Evolutionary conservation across 2,329 filamentous ascomycete genomes (phyloP), one percentile per base, ranked within the genome.

Genomic region (Myrmaecium sp.): DNA sequence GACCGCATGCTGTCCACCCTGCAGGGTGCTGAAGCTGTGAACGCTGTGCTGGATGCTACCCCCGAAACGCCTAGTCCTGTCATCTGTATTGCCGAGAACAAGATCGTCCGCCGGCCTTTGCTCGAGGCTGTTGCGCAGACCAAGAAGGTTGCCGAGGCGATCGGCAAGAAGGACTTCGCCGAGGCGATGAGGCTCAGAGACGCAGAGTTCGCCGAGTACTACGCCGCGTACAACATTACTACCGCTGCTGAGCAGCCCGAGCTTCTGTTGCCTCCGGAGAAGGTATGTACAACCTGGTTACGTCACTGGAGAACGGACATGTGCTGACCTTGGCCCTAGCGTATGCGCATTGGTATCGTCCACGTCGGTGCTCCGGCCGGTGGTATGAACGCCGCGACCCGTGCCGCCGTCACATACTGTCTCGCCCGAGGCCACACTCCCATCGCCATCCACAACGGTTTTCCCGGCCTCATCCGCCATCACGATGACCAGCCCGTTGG

Each of bases 11-110:
- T 98, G 25, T 74, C 78, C 5, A 98, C 89, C 0, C 60, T 95
- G 18, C 89, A 98, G 49, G 89, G 84, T 43, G 82, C 92, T 3
- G 84, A 94, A 52, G 86, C 84, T 14, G 84, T 95, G 44, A 82
- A 79, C 43, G 84, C 86, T 13, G 81, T 94, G 11, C 64, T 94
- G 15, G 81, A 92, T 37, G 80, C 82, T 26, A 91, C 74, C 0
- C 83, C 89, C 6, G 77, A 89, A 22, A 86, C 80, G 0, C 80
- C 82, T 29, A 93, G 83, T 25, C 86, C 83, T 31, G 84, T 98
- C 46, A 95, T 98, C 47, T 84, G 83, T 40, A 84, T 98, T 39
- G 84, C 76, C 36, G 89, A 98, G 61, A 95, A 95, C 66, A 92
- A 98, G 60, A 95, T 98, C 47, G 74, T 83, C 36, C 72, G 84